These are phyloP conservation scores for Trichosanthes truncata DNA, from an alignment of 306 rosid genomes.

Conservation along the genomic window DNA sequence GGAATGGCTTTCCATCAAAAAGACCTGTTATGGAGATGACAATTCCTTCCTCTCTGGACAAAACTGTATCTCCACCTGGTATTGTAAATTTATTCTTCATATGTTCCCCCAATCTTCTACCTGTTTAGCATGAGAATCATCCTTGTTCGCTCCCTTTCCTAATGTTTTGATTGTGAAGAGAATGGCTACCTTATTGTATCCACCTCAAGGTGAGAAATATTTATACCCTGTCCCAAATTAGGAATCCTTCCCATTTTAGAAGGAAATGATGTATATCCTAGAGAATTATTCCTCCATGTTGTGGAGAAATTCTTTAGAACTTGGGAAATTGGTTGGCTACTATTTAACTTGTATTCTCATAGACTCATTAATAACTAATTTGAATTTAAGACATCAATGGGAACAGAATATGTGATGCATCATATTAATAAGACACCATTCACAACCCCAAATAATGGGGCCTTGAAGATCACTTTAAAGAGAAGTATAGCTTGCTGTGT, in stretches of 20 bases:
- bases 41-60: conserved; percentile 78
- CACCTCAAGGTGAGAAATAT: background rate
- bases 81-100: background rate
- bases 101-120: conserved; percentile 6
- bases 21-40: conserved; percentile 91
- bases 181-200: background rate
- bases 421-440: background rate
- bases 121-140: background rate
- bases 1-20: conserved; percentile 63
- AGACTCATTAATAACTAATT: background rate
- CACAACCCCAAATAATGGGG: background rate
- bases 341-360: background rate
- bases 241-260: background rate
- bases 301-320: background rate
- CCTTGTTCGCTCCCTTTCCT: background rate
- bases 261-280: background rate
- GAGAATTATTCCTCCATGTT: background rate
- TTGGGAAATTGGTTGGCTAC: background rate
- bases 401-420: background rate
- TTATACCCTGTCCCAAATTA: background rate
- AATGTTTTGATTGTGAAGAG: background rate
- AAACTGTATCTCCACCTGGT: conserved; percentile 90
- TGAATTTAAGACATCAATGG: background rate
- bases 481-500: background rate
- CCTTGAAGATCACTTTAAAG: background rate